Evolutionary conservation across 176 grass and related monocot species (phyloP).

Genomic region (Phyllostachys edulis): DNA sequence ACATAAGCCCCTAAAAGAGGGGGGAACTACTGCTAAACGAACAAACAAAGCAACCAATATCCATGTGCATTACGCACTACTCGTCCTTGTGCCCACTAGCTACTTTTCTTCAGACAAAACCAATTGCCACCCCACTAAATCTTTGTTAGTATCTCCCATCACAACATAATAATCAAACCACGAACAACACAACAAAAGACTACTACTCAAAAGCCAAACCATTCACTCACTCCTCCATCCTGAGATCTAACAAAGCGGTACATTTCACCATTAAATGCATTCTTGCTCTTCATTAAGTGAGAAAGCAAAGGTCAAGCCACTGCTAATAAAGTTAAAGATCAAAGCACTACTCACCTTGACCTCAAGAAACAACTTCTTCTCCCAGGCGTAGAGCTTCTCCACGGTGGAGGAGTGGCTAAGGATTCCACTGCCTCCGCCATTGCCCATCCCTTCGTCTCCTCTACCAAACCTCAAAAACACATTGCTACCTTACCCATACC

Average conservation of each 20-base stretch:
- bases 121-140: too few relatives aligned
- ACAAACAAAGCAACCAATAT: slow-evolving; percentile 38
- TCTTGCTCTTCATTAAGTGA: too few relatives aligned
- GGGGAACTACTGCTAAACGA: slow-evolving; percentile 19
- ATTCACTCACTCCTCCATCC: too few relatives aligned
- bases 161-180: too few relatives aligned
- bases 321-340: slow-evolving; percentile 17
- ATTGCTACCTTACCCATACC: slow-evolving; percentile 35
- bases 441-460: slow-evolving; percentile 41
- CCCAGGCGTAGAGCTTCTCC: slow-evolving; percentile 96
- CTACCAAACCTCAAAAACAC: slow-evolving; percentile 49
- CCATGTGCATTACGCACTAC: slow-evolving; percentile 35
- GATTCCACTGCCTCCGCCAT: slow-evolving; percentile 36
- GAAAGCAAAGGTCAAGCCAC: too few relatives aligned
- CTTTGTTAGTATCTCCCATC: too few relatives aligned
- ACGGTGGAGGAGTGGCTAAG: slow-evolving; percentile 85
- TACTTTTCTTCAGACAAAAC: too few relatives aligned
- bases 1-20: slow-evolving; percentile 25
- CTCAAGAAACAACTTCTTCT: slow-evolving; percentile 96
- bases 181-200: too few relatives aligned
- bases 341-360: slow-evolving; percentile 69
- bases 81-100: slow-evolving; percentile 44
- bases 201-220: too few relatives aligned
- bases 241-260: too few relatives aligned
- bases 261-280: too few relatives aligned